phyloP scores from a whole-genome alignment of 495 filamentous ascomycete genomes.

The Pyrenula aspistea region DNA sequence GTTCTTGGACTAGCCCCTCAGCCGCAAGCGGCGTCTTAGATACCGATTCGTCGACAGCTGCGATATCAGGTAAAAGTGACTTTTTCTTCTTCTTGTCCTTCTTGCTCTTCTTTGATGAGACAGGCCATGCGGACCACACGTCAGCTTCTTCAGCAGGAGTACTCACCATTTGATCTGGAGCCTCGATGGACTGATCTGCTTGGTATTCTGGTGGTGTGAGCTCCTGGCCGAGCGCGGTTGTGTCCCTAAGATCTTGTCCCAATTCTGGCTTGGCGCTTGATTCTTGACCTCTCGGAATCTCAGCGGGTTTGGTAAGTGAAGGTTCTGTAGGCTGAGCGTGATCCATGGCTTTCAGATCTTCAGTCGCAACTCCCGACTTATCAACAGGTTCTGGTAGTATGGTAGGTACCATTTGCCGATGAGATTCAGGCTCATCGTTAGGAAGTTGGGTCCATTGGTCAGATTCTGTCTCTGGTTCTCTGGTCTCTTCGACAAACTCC shows the following conservation, averaged over 20 bases:
- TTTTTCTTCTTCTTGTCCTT: conserved; percentile 1
- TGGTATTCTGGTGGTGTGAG: neutral
- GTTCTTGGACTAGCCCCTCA: too few relatives aligned
- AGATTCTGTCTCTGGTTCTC: too few relatives aligned
- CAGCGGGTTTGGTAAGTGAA: neutral
- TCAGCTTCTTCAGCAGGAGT: neutral
- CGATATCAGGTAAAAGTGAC: neutral
- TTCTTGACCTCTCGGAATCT: neutral
- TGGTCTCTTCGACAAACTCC: too few relatives aligned
- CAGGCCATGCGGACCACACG: neutral
- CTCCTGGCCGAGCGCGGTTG: neutral
- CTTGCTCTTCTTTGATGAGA: neutral
- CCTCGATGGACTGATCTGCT: neutral
- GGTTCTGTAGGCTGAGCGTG: neutral
- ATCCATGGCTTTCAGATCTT: neutral
- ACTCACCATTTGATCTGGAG: too few relatives aligned
- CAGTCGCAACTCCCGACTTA: too few relatives aligned
- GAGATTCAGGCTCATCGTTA: too few relatives aligned
- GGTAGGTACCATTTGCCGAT: too few relatives aligned
- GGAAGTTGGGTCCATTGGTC: too few relatives aligned
- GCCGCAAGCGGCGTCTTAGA: neutral
- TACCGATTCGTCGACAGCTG: neutral
- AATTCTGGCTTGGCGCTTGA: neutral
- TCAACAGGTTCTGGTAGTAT: too few relatives aligned
- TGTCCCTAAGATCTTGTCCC: neutral